Evolutionary conservation across 23 red algal species (phyloP), one percentile per base, ranked within the genome.

Genomic region (Chondrus crispus): DNA sequence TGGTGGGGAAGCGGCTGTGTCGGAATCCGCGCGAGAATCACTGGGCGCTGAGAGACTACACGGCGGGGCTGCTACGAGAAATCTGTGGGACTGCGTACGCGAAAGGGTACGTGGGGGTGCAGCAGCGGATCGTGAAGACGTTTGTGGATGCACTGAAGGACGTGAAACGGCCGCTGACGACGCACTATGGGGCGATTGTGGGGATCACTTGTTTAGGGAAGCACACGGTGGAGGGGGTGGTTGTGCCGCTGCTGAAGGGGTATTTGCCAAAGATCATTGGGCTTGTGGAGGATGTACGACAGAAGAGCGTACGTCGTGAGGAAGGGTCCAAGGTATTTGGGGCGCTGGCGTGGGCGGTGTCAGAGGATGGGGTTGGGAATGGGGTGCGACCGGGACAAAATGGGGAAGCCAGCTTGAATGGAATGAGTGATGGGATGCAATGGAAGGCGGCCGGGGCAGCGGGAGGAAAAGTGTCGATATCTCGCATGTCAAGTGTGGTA

Each of bases 121-220:
- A 95, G 53, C 88, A 82, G 10, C 91, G 94, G 22, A 94, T 99
- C 29, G 84, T 85, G 26, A 93, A 93, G 64, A 99, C 94, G 18
- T 70, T 96, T 2, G 55, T 47, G 30, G 57, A 45, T 16, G 94
- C 97, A 6, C 74, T 99, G 28, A 46, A 85, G 11, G 93, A 88
- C 44, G 24, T 49, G 14, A 62, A 76, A n/a, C 53, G 78, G 33
- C 93, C 97, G 20, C 85, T 95, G 28, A 96, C 94, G 5, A 96
- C 97, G 19, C 97, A 96, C 70, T 99, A 99, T 84, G 97, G 97
- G 35, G 95, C 95, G 3, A 82, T 95, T 41, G 85, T 98, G n/a
- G 95, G 91, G 19, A 51, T 98, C 5, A 26, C 45, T 11, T 84
- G 28, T 16, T 83, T 98, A 18, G 95, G 95, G 30, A n/a, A 28